These are phyloP conservation scores for Halophytophthora batemanensis DNA, from an alignment of 352 stramenopile species.

Conservation along the genomic window DNA sequence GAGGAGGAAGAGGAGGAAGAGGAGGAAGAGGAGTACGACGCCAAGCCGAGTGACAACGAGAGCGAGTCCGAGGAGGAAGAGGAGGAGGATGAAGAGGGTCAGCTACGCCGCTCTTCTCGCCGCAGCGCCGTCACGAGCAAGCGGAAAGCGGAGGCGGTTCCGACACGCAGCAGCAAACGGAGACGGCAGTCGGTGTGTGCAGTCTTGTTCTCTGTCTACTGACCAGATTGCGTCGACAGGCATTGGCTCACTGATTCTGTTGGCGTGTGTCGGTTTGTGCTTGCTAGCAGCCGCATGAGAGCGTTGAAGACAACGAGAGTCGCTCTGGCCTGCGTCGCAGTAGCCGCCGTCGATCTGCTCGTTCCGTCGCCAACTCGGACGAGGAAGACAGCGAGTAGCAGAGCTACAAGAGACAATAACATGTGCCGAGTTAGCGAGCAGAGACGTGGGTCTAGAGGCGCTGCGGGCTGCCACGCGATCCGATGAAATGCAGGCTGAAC, in stretches of 20 bases:
- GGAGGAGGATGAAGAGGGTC: conserved; percentile 8
- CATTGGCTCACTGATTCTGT: no score
- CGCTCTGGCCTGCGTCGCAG: conserved; percentile 19
- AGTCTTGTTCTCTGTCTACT: neutral
- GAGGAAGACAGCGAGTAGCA: conserved; percentile 15
- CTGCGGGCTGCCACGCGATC: conserved; percentile 4
- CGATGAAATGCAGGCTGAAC: neutral
- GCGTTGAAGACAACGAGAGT: neutral
- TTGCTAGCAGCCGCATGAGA: conserved; percentile 16
- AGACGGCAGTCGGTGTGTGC: conserved; percentile 25
- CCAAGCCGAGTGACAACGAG: conserved; percentile 15
- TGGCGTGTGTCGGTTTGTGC: neutral
- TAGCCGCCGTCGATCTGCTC: conserved; percentile 14
- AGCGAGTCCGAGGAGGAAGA: conserved; percentile 23
- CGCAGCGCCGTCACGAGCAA: conserved; percentile 12
- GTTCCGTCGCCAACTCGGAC: conserved; percentile 15
- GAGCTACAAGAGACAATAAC: neutral
- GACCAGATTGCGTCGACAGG: no score
- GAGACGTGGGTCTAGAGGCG: no score
- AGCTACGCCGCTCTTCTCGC: conserved; percentile 10
- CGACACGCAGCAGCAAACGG: conserved; percentile 19
- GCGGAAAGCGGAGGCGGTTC: conserved; percentile 8
- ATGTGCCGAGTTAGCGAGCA: no score
- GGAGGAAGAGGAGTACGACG: conserved; percentile 11
- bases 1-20: conserved; percentile 18